Percentiles rank a stretch among this genome's conserved stretches.
These are phyloP conservation scores for Wolfiporia cocos DNA, from an alignment of 1,284 basidiomycete genomes.

Conservation along the genomic window DNA sequence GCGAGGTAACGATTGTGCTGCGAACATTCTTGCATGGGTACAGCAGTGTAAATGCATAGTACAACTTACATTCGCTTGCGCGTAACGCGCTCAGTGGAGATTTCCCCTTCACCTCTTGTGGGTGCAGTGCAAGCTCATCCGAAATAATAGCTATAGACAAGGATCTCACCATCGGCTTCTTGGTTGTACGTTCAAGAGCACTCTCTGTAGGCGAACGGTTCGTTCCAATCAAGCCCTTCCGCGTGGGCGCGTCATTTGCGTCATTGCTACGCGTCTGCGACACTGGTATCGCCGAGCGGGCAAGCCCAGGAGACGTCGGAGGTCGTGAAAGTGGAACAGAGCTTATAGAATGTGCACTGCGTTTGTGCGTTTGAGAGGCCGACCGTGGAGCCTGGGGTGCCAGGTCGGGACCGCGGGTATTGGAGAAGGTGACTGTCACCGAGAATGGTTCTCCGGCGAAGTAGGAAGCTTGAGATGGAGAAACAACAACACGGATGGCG, in stretches of 20 bases:
- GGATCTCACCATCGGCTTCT: slow-evolving; percentile 40
- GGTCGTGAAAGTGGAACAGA: slow-evolving; percentile 69
- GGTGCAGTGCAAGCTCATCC: slow-evolving; percentile 27
- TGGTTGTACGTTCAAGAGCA: slow-evolving; percentile 41
- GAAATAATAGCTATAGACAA: slow-evolving; percentile 51
- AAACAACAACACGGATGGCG: slow-evolving; percentile 57
- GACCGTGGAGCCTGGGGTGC: slow-evolving; percentile 19
- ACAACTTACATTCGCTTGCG: slow-evolving; percentile 8
- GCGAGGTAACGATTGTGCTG: slow-evolving; percentile 22
- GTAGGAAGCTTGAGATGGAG: slow-evolving; percentile 83
- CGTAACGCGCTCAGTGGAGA: slow-evolving; percentile 12
- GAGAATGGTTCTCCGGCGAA: slow-evolving; percentile 89
- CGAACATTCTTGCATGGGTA: neutral
- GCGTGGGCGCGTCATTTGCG: slow-evolving; percentile 10
- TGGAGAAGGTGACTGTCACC: slow-evolving; percentile 84
- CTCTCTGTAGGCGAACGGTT: slow-evolving; percentile 28
- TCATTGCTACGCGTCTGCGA: slow-evolving; percentile 15
- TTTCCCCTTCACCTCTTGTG: slow-evolving; percentile 13
- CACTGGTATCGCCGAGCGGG: slow-evolving; percentile 34
- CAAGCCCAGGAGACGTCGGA: slow-evolving; percentile 71
- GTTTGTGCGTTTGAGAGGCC: slow-evolving; percentile 42
- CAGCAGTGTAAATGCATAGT: neutral
- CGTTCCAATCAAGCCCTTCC: slow-evolving; percentile 26
- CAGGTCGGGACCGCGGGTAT: slow-evolving; percentile 53
- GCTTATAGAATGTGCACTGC: slow-evolving; percentile 69